Conservation (phyloP, 345 rosid genomes). For the Salix brachista region DNA sequence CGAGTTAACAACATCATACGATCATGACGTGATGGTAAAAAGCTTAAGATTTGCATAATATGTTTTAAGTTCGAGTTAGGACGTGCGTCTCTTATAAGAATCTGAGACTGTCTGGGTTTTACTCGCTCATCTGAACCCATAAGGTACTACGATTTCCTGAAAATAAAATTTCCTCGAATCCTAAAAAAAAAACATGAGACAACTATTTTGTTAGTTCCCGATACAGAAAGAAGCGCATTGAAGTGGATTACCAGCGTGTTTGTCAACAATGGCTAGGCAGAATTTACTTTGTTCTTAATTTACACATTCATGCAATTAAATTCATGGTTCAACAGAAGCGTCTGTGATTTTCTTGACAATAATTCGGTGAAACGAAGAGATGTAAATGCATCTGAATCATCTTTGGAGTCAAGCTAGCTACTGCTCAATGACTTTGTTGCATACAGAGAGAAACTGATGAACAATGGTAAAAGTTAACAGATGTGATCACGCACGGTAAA, state of each 20-base stretch:
- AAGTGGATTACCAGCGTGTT: not conserved
- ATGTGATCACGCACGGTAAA: not conserved
- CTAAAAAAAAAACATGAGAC: too few species aligned
- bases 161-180: too few species aligned
- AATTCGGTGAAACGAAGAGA: not conserved
- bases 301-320: not conserved
- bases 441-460: not conserved
- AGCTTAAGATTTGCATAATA: rapidly evolving
- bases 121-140: rapidly evolving
- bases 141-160: rapidly evolving
- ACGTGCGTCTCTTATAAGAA: too few species aligned
- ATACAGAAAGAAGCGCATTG: not conserved
- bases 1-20: not conserved
- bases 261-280: not conserved
- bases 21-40: too few species aligned
- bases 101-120: rapidly evolving
- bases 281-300: not conserved
- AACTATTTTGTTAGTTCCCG: not conserved
- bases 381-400: not conserved
- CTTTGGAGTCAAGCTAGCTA: not conserved
- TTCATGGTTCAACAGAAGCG: not conserved
- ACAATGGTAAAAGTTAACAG: not conserved
- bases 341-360: not conserved
- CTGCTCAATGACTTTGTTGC: not conserved
- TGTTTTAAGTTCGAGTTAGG: rapidly evolving